These are phyloP conservation scores for Pisolithus albus DNA, from an alignment of 768 basidiomycete genomes.

Conservation along the genomic window DNA sequence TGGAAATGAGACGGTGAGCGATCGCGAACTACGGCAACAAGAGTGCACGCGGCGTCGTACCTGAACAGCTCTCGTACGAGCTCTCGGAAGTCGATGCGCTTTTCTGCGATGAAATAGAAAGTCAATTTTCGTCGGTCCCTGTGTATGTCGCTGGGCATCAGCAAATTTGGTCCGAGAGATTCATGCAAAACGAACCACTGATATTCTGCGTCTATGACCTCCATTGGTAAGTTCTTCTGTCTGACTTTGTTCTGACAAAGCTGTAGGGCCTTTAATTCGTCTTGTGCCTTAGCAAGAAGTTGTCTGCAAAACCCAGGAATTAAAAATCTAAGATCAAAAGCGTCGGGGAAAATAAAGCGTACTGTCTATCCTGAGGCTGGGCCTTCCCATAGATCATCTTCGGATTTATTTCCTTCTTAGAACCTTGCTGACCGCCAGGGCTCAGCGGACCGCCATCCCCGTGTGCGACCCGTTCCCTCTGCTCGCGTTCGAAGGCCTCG, in stretches of 20 bases:
- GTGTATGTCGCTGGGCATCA: conserved; percentile 1
- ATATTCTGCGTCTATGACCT: conserved; percentile 97
- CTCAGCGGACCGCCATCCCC: conserved; percentile 41
- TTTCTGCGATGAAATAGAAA: conserved; percentile 96
- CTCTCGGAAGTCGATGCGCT: conserved; percentile 93
- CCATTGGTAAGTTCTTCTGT: conserved; percentile 97
- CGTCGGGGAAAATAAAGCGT: conserved; percentile 18
- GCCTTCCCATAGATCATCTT: conserved; percentile 96
- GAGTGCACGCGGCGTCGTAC: conserved; percentile 28
- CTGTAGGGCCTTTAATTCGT: conserved; percentile 88
- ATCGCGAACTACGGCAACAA: conserved; percentile 4
- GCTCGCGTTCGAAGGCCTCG: conserved; percentile 81
- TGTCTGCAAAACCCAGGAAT: conserved; percentile 38
- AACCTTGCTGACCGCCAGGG: conserved; percentile 36
- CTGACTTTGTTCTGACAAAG: conserved; percentile 88
- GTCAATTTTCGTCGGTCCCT: conserved; percentile 98
- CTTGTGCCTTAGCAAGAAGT: conserved; percentile 75
- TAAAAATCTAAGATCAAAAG: background rate
- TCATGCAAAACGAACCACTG: conserved; percentile 63
- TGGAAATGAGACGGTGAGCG: background rate
- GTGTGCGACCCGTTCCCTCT: conserved; percentile 49
- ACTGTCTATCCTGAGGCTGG: conserved; percentile 75
- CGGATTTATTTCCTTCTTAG: conserved; percentile 86
- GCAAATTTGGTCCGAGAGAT: background rate
- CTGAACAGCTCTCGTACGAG: conserved; percentile 92